Evolutionary conservation across 148 eudicot species (phyloP).

Genomic region (Simmondsia chinensis): DNA sequence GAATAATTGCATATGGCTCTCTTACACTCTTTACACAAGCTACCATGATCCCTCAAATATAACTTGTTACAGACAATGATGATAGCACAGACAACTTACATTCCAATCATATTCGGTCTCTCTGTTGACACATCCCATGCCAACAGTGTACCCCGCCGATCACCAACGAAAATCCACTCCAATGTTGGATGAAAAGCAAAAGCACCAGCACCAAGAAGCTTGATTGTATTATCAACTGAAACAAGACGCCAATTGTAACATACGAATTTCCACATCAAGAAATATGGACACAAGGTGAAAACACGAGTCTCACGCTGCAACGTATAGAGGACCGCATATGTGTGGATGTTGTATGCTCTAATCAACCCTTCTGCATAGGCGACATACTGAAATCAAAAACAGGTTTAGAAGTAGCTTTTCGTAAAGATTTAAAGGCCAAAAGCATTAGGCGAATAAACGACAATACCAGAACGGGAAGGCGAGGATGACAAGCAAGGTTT

Average conservation of each 20-base stretch:
- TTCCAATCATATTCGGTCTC: constrained; percentile 97
- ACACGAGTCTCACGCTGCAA: constrained; percentile 66
- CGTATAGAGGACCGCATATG: constrained; percentile 93
- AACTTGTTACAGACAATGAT: background rate
- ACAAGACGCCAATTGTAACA: constrained; percentile 10
- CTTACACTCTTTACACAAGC: background rate
- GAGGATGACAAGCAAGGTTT: constrained; percentile 99
- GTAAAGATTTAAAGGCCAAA: background rate
- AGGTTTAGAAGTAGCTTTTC: constrained; percentile 2
- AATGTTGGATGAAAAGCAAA: constrained; percentile 95
- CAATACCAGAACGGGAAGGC: constrained; percentile 83
- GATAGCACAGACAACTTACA: constrained; percentile 37
- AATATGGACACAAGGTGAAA: background rate
- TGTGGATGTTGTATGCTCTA: constrained; percentile 91
- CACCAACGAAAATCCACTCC: constrained; percentile 96
- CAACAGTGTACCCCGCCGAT: constrained; percentile 84
- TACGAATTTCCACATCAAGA: constrained; percentile 4
- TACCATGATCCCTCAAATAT: background rate
- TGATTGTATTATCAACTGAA: constrained; percentile 93
- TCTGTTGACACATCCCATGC: constrained; percentile 99
- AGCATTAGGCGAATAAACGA: constrained; percentile 3
- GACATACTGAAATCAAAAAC: constrained; percentile 58
- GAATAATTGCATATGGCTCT: background rate
- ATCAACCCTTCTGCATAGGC: constrained; percentile 95
- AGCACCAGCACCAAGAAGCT: constrained; percentile 93